phyloP scores from a whole-genome alignment of 1,139 yeast species.

The Hemisphaericaspora xylofermentans region DNA sequence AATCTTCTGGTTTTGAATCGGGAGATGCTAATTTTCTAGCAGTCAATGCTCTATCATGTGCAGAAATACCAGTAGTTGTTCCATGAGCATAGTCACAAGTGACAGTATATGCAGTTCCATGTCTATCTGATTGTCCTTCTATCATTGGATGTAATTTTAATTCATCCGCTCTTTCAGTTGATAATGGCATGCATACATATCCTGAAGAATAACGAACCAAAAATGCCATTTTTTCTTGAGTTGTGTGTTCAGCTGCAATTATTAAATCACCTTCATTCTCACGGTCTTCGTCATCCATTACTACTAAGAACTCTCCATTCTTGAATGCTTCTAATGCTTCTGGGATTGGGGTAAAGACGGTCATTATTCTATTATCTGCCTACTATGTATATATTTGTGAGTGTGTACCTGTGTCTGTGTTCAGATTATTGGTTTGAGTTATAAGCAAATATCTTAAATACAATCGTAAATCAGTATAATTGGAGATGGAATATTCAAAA shows the following conservation, averaged over 20 bases:
- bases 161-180: conserved; percentile 73
- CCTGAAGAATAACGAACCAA: conserved; percentile 88
- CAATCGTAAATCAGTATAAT: too few relatives aligned
- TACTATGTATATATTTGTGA: background rate
- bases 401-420: too few relatives aligned
- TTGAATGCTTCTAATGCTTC: conserved; percentile 80
- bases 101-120: conserved; percentile 95
- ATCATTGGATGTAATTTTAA: conserved; percentile 82
- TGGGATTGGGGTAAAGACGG: conserved; percentile 14
- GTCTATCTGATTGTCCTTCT: conserved; percentile 68
- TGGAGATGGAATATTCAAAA: too few relatives aligned
- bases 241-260: conserved; percentile 79
- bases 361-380: conserved; percentile 2
- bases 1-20: conserved; percentile 55
- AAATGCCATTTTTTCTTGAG: conserved; percentile 91
- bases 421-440: too few relatives aligned
- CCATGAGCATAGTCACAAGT: conserved; percentile 83
- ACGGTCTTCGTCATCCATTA: conserved; percentile 92
- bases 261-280: conserved; percentile 98
- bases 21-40: conserved; percentile 69
- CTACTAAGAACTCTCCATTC: conserved; percentile 86
- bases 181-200: conserved; percentile 88
- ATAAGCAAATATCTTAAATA: too few relatives aligned
- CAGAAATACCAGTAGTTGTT: conserved; percentile 97
- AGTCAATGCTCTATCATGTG: conserved; percentile 89